phyloP scores from a whole-genome alignment of 2,329 filamentous ascomycete genomes.

The Colletotrichum endophyticum region DNA sequence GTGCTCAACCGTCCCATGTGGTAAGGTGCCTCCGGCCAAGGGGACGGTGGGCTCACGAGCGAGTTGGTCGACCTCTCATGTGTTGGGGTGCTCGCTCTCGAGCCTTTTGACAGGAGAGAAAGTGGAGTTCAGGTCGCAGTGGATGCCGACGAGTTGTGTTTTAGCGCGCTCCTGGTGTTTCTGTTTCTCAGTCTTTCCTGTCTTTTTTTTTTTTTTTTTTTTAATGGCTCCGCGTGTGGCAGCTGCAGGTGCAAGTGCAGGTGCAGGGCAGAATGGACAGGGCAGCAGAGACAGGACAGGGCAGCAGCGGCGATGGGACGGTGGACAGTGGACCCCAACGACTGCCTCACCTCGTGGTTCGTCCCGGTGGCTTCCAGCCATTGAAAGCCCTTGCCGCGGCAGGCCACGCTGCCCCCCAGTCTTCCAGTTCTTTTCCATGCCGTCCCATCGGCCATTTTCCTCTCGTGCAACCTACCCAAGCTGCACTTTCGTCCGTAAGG shows the following conservation, averaged over 20 bases:
- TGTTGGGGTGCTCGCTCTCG: neutral
- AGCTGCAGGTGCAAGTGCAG: constrained; percentile 4
- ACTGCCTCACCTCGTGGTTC: constrained; percentile 2
- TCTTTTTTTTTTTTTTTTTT: neutral
- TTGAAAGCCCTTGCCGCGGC: neutral
- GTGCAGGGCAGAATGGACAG: neutral
- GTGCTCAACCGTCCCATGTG: constrained; percentile 2
- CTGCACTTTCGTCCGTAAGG: neutral
- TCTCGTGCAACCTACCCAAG: neutral
- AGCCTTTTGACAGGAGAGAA: constrained; percentile 9
- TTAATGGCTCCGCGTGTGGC: constrained; percentile 1
- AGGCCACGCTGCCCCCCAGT: neutral
- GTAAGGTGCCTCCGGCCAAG: neutral
- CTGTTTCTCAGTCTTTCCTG: neutral
- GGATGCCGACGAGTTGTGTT: constrained; percentile 14
- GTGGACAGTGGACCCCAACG: neutral
- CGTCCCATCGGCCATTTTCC: neutral
- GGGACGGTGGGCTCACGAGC: neutral
- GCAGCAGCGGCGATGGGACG: neutral
- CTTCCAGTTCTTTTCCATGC: neutral
- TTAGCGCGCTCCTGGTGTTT: constrained; percentile 18
- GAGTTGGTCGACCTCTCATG: neutral
- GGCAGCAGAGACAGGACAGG: neutral
- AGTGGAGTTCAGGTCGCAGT: constrained; percentile 14
- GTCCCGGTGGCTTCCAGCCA: neutral